Evolutionary conservation across 148 eudicot genomes (phyloP).

Genomic region (Nyssa sinensis): DNA sequence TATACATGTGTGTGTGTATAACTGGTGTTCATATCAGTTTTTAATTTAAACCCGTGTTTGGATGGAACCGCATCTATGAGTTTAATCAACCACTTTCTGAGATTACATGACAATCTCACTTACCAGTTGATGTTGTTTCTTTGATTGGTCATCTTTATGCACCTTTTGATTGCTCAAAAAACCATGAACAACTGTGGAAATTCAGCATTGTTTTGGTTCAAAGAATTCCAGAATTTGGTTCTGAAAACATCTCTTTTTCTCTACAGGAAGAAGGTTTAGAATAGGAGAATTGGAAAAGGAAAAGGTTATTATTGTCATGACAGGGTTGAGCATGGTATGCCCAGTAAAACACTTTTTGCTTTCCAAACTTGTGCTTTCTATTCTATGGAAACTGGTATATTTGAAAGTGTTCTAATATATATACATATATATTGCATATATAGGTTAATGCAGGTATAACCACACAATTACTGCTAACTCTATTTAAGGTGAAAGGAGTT

Average conservation of each 20-base stretch:
- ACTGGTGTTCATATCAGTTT: no score
- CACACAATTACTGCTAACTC: constrained; percentile 27
- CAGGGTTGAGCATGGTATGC: constrained; percentile 25
- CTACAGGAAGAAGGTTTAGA: constrained; percentile 22
- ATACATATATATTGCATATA: neutral
- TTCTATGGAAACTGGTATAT: neutral
- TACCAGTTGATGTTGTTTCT: no score
- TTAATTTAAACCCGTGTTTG: no score
- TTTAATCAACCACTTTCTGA: no score
- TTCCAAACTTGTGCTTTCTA: neutral
- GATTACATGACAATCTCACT: no score
- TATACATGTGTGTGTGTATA: no score
- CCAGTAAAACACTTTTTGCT: neutral
- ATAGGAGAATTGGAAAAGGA: neutral
- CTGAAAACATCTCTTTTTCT: no score
- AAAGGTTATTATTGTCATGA: constrained; percentile 20
- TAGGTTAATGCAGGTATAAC: constrained; percentile 41
- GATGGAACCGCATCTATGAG: no score
- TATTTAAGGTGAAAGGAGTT: constrained; percentile 29
- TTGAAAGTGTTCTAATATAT: neutral
- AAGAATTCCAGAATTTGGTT: no score
- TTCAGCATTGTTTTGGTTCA: neutral
- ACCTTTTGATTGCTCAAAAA: neutral
- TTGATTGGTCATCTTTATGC: neutral
- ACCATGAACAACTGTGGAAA: neutral